Conservation (phyloP, 2,329 filamentous ascomycete genomes). For the Mariannaea sp. region DNA sequence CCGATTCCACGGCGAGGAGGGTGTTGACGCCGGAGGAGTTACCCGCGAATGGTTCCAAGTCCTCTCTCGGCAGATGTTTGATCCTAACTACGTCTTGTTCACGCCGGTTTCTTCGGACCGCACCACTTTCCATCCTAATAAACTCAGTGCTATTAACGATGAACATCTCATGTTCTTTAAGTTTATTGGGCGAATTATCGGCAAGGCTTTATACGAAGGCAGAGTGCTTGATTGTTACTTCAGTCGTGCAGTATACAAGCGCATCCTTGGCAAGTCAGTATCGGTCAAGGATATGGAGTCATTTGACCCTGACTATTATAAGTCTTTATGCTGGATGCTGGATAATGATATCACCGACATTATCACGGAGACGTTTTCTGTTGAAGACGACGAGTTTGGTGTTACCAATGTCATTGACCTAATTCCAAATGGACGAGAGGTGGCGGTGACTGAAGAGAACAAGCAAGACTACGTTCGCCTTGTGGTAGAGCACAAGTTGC, state of each 20-base stretch:
- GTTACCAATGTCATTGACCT: constrained; percentile 87
- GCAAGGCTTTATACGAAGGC: constrained; percentile 95
- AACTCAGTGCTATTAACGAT: constrained; percentile 88
- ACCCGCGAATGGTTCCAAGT: constrained; percentile 99
- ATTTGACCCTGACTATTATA: constrained; percentile 98
- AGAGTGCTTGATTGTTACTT: constrained; percentile 98
- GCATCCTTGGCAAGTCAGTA: constrained; percentile 90
- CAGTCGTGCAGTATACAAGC: constrained; percentile 97
- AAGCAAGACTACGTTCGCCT: constrained; percentile 97
- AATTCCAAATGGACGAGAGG: constrained; percentile 83
- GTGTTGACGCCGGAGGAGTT: constrained; percentile 95
- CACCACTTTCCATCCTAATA: constrained; percentile 98
- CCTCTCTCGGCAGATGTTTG: constrained; percentile 96
- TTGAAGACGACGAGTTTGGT: constrained; percentile 93
- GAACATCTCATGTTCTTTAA: constrained; percentile 99
- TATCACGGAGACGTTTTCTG: constrained; percentile 93
- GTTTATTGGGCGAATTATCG: constrained; percentile 97
- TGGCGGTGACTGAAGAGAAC: constrained; percentile 95
- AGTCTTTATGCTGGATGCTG: constrained; percentile 97
- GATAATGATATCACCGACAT: constrained; percentile 98
- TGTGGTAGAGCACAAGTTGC: constrained; percentile 91
- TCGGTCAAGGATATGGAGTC: constrained; percentile 99
- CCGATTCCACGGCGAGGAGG: constrained; percentile 95
- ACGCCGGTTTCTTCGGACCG: constrained; percentile 95
- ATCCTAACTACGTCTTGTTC: constrained; percentile 95